These are phyloP conservation scores for Balamuthia mandrillaris DNA, from an alignment of 208 protist species.

Conservation along the genomic window DNA sequence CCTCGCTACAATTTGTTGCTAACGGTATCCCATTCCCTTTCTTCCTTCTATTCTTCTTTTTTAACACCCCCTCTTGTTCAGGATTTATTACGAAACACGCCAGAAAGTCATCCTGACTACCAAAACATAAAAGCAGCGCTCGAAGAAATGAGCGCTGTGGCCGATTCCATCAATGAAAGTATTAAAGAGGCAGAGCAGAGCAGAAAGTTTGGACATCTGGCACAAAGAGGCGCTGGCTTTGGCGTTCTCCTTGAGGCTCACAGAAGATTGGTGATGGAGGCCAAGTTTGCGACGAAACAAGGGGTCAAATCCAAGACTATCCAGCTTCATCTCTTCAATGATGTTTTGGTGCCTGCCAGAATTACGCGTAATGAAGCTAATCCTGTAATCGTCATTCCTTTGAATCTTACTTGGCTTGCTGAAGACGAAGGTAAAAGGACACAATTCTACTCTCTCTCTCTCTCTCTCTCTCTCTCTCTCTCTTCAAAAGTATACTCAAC, in stretches of 20 bases:
- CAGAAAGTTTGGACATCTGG: background rate
- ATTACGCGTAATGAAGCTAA: background rate
- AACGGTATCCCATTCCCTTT: background rate
- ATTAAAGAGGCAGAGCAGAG: background rate
- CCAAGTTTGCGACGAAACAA: background rate
- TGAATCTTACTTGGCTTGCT: background rate
- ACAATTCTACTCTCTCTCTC: background rate
- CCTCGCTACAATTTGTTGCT: slow-evolving; percentile 4
- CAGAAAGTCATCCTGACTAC: background rate
- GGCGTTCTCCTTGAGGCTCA: background rate
- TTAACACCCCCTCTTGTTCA: background rate
- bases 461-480: too few relatives aligned
- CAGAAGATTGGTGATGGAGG: background rate
- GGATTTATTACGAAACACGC: slow-evolving; percentile 15
- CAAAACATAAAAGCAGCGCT: background rate
- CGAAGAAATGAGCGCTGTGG: background rate
- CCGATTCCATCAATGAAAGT: slow-evolving; percentile 5
- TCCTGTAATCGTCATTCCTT: background rate
- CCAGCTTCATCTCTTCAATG: background rate
- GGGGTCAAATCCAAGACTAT: background rate
- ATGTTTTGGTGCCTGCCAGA: background rate
- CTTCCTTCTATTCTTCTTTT: too few relatives aligned
- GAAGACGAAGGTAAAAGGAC: background rate
- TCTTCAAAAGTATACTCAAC: too few relatives aligned
- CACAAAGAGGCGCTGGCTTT: background rate